Conservation (phyloP, 345 rosid species). For the Salix udensis region DNA sequence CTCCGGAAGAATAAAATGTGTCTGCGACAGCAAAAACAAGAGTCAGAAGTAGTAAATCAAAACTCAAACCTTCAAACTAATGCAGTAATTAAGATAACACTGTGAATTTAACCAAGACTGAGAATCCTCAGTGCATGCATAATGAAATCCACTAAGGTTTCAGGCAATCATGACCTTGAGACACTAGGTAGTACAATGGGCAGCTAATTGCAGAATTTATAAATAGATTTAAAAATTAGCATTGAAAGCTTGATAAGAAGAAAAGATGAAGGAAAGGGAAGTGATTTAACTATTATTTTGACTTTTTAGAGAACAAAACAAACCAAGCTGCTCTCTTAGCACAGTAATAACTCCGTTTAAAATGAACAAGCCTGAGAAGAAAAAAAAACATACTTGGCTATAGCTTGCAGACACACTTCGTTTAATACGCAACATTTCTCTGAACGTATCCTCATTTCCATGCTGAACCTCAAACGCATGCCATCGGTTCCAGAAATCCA, state of each 20-base stretch:
- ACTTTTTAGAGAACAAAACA: neutral
- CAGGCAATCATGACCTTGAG: neutral
- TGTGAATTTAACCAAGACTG: neutral
- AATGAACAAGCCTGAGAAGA: neutral
- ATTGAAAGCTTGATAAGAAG: neutral
- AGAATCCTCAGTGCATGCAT: neutral
- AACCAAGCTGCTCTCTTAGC: neutral
- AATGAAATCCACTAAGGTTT: neutral
- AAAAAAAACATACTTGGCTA: conserved; percentile 58
- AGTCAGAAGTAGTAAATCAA: neutral
- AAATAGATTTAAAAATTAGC: too few relatives aligned
- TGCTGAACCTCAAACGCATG: conserved; percentile 90
- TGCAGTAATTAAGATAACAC: conserved; percentile 2
- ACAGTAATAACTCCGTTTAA: neutral
- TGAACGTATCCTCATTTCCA: conserved; percentile 94
- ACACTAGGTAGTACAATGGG: neutral
- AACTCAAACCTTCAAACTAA: neutral
- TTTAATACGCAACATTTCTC: conserved; percentile 89
- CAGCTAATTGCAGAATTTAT: neutral
- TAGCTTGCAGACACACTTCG: conserved; percentile 89
- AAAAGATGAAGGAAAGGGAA: neutral
- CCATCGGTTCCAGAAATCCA: conserved; percentile 90
- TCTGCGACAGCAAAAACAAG: conserved; percentile 41
- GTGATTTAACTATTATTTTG: too few relatives aligned
- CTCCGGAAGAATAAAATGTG: conserved; percentile 84